Base-by-base conservation (phyloP, 2,329 filamentous ascomycete genomes). In the Coleophoma eucalyptorum region DNA sequence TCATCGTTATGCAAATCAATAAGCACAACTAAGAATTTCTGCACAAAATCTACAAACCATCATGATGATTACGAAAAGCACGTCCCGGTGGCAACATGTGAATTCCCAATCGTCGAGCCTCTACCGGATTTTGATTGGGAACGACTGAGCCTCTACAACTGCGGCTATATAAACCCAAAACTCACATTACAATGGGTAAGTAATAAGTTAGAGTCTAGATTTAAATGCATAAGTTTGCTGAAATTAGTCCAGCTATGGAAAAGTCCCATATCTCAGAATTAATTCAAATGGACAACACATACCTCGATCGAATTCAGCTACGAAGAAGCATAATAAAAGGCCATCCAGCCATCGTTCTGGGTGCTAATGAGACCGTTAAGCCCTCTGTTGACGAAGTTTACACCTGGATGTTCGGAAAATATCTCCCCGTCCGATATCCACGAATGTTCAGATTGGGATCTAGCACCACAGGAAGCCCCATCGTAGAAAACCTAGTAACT, bases 341-440 rank as follows among this genome's bases (percentile, higher is more conserved):
- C 7, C 43, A 38, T 18, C 47, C 48, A 26, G 18, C 44, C 3
- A 44, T 48, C 33, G 33, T 37, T 26, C 41, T 50, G 1, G 16
- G 15, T 11, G 31, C 16, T 19, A 20, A 18, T 4, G 34, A 67
- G n/a, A 63, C 61, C 7, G 43, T 41, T 6, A 31, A 34, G 15
- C 59, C 69, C 4, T 77, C 79, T 12, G 71, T 83, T 7, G 55
- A 67, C 12, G 81, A 84, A 56, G 66, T 82, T 20, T 83, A 83
- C 60, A 62, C 63, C 5, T 84, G 75, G 65, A 65, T 84, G 11
- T 65, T 76, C 12, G 67, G 63, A 4, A 74, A 65, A 0, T 84
- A 83, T 57, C 72, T 84, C 0, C 80, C 80, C 0, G 59, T 56
- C 0, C 74, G 80, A 26, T 84, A 76, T 52, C 79, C 81, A 0